phyloP scores from a whole-genome alignment of 1,284 basidiomycete genomes.

The Omphalotus olearius region DNA sequence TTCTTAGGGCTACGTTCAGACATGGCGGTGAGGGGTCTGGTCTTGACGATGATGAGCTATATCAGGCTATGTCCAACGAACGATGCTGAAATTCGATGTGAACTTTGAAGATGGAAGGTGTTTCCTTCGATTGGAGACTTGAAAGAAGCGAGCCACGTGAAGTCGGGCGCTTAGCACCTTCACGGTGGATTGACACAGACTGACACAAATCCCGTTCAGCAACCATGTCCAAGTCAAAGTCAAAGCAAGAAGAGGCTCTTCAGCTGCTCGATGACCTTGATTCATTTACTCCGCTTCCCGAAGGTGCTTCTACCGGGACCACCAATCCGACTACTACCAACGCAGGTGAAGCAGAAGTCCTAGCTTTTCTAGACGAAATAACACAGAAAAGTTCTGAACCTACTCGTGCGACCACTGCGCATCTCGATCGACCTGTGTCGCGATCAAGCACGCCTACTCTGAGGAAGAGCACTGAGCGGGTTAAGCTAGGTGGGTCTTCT shows the following conservation, averaged over 20 bases:
- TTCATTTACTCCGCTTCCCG: constrained; percentile 47
- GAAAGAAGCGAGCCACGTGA: background rate
- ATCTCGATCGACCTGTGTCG: constrained; percentile 56
- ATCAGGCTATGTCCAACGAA: too few species aligned
- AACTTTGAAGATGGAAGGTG: too few species aligned
- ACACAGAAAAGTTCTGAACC: constrained; percentile 85
- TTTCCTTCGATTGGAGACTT: background rate
- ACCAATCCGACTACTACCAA: constrained; percentile 22
- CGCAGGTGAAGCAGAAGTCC: constrained; percentile 73
- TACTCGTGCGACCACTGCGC: constrained; percentile 49
- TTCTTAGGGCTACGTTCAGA: background rate
- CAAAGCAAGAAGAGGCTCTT: constrained; percentile 86
- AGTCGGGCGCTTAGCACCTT: background rate
- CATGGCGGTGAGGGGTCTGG: background rate
- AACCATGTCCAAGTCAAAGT: constrained; percentile 59
- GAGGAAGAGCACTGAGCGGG: constrained; percentile 74
- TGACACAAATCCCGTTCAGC: constrained; percentile 5
- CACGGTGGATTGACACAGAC: too few species aligned
- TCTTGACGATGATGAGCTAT: too few species aligned
- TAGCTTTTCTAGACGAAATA: constrained; percentile 93
- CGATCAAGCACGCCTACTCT: constrained; percentile 69
- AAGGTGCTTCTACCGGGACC: constrained; percentile 21
- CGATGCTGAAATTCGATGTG: too few species aligned
- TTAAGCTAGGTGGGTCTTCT: constrained; percentile 51
- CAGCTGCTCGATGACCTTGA: constrained; percentile 90